phyloP scores from a whole-genome alignment of 2,329 filamentous ascomycete genomes.

The Aspergillus sp. region DNA sequence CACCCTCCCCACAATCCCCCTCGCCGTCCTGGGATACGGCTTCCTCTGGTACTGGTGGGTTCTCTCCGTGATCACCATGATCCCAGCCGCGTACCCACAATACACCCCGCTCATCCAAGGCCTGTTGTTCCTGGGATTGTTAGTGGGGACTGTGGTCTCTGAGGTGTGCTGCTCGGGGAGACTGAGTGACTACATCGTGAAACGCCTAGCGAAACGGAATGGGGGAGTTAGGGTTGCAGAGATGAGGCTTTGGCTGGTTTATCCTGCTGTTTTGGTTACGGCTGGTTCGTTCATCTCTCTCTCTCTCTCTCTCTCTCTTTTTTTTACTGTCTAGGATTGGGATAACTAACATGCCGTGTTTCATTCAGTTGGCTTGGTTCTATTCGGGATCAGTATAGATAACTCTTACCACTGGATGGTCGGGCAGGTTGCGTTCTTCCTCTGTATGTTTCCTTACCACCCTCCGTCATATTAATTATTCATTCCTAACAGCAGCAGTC shows the following conservation, averaged over 20 bases:
- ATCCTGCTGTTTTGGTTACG: constrained; percentile 52
- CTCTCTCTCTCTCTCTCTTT: background rate
- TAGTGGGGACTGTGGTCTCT: constrained; percentile 54
- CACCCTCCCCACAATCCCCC: constrained; percentile 46
- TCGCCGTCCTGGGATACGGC: constrained; percentile 51
- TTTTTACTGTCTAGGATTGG: background rate
- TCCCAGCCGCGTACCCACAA: constrained; percentile 53
- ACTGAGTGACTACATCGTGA: constrained; percentile 55
- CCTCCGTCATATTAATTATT: too few species aligned
- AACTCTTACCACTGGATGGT: constrained; percentile 57
- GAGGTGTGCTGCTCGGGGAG: constrained; percentile 54
- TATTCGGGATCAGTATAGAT: constrained; percentile 59
- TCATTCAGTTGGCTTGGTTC: constrained; percentile 45
- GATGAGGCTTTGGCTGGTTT: constrained; percentile 58
- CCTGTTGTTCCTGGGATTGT: constrained; percentile 54
- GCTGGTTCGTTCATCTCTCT: constrained; percentile 31
- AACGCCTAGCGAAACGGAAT: constrained; percentile 47
- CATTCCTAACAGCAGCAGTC: constrained; percentile 33
- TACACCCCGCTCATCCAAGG: constrained; percentile 53
- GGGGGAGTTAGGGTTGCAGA: constrained; percentile 49
- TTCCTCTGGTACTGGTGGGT: constrained; percentile 62
- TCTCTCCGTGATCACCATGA: constrained; percentile 53
- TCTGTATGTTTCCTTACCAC: constrained; percentile 43
- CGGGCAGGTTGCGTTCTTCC: constrained; percentile 56
- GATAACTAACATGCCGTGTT: background rate